Percentiles rank a stretch among this genome's conserved stretches.
phyloP scores from a whole-genome alignment of 2,329 filamentous ascomycete species.

The Epichloe hybrida region DNA sequence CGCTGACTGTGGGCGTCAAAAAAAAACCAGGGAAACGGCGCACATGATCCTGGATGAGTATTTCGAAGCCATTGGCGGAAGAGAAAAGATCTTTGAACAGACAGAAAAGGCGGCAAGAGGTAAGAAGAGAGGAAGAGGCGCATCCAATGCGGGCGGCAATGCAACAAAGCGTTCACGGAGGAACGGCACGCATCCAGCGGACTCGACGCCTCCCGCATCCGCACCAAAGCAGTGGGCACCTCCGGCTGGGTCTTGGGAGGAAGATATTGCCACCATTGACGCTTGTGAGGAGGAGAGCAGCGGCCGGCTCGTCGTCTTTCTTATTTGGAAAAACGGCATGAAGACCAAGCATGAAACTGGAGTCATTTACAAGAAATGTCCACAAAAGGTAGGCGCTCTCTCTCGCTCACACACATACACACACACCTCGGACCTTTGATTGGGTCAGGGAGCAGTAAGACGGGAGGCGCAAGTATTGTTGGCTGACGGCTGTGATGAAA shows the following conservation, averaged over 20 bases:
- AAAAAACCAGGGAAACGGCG: conserved; percentile 32
- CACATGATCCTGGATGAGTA: conserved; percentile 51
- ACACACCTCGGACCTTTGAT: neutral
- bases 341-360: conserved; percentile 61
- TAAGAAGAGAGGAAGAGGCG: conserved; percentile 43
- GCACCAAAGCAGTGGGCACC: conserved; percentile 44
- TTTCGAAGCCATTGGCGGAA: conserved; percentile 48
- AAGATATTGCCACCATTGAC: conserved; percentile 56
- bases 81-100: conserved; percentile 38
- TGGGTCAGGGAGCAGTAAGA: neutral
- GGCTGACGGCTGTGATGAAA: neutral
- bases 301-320: conserved; percentile 49
- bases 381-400: conserved; percentile 46
- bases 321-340: conserved; percentile 59
- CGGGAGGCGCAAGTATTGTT: neutral
- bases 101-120: conserved; percentile 34
- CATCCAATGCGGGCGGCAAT: conserved; percentile 24
- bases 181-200: conserved; percentile 35
- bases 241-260: conserved; percentile 65
- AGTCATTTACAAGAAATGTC: conserved; percentile 61
- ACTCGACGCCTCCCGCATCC: conserved; percentile 33
- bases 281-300: conserved; percentile 53
- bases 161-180: conserved; percentile 32
- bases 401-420: too few species aligned
- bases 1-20: neutral